Evolutionary conservation across 345 rosid genomes (phyloP).

Genomic region (Psidium guajava): DNA sequence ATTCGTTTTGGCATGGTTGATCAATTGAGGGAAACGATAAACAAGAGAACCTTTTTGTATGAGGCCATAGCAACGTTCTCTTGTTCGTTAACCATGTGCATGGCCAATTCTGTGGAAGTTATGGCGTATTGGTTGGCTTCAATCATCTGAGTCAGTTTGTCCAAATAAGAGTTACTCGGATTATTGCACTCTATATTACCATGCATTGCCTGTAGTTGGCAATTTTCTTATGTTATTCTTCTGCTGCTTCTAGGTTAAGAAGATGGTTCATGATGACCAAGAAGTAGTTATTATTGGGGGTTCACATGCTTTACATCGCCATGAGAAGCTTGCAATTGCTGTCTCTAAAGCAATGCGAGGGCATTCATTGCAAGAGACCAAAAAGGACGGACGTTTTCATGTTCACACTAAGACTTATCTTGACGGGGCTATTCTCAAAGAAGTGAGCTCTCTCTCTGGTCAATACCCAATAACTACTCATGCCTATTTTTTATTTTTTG

Average conservation of each 20-base stretch:
- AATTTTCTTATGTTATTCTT: background rate
- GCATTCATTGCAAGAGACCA: conserved; percentile 96
- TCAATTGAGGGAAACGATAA: background rate
- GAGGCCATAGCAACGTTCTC: background rate
- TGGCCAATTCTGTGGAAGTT: background rate
- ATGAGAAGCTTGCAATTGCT: conserved; percentile 96
- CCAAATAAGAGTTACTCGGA: background rate
- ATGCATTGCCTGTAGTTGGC: background rate
- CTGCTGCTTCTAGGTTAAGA: conserved; percentile 50
- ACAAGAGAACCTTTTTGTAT: background rate
- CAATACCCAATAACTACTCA: background rate
- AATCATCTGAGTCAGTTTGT: background rate
- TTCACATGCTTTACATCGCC: conserved; percentile 74
- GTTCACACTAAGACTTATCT: conserved; percentile 90
- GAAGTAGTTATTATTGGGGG: conserved; percentile 92
- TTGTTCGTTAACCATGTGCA: background rate
- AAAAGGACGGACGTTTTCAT: conserved; percentile 87
- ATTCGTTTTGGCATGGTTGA: background rate
- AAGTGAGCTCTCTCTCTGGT: conserved; percentile 30
- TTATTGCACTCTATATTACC: background rate
- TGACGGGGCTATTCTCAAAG: conserved; percentile 96
- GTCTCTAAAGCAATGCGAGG: conserved; percentile 96
- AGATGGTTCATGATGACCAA: conserved; percentile 87
- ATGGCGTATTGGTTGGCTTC: background rate
- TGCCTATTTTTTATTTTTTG: background rate